Base-by-base conservation (phyloP, 2,329 filamentous ascomycete species). In the Fusarium sp. region DNA sequence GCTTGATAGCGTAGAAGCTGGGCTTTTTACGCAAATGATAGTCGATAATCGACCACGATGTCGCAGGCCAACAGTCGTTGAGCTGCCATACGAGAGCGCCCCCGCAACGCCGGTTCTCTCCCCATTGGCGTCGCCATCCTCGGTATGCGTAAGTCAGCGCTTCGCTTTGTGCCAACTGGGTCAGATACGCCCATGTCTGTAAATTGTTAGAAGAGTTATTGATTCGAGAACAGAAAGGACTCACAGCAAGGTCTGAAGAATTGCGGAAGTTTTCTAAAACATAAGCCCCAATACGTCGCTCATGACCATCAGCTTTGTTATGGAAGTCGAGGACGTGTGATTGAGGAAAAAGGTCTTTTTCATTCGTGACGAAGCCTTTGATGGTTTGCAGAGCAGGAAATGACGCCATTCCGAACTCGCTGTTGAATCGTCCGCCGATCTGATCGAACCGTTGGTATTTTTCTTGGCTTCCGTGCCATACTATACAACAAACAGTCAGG, bases 281-380 rank as follows among this genome's bases (percentile, higher is more conserved):
- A 72, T 95, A 95, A 1, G 89, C 88, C 14, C 90, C 89, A 60
- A 94, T 88, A 38, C 91, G 84, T 34, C 91, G 84, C 75, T 94
- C 91, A 72, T 94, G 91, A 1, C 91, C 91, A 68, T 89, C 88
- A 9, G 91, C 92, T 77, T 95, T 95, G 79, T 95, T 95, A 79
- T 94, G 92, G 74, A 94, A 94, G 73, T 94, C 91, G 45, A 94
- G 82, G 58, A 89, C 89, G 61, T 88, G 88, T 6, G 90, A 93
- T 66, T 93, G 90, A 1, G 91, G 88, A 30, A 84, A 82, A 19
- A 86, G 81, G 53, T 90, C 85, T 43, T 81, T 75, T 15, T 77
- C 74, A 10, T 79, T 69, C 3, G 83, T 87, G 67, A 93, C 85
- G 75, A 89, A 93, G 32, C 83, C 79, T 43, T 88, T 85, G 62